These are phyloP conservation scores for Scleroderma citrinum DNA, from an alignment of 768 basidiomycete genomes.

Conservation along the genomic window DNA sequence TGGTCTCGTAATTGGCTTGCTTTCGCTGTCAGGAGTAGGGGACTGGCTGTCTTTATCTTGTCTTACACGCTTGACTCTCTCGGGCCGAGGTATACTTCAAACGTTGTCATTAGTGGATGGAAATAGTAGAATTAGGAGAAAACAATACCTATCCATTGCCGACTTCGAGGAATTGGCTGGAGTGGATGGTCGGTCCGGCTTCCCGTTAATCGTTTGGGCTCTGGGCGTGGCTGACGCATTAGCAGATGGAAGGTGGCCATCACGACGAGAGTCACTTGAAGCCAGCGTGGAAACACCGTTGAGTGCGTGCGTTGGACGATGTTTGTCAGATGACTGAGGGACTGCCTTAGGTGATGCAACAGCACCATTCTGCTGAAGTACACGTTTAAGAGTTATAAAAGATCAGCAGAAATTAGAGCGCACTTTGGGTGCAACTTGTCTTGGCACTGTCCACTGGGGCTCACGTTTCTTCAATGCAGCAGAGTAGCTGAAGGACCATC, in stretches of 20 bases:
- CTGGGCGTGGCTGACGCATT: conserved; percentile 45
- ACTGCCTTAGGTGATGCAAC: conserved; percentile 23
- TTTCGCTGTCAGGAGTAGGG: conserved; percentile 29
- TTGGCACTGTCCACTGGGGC: conserved; percentile 41
- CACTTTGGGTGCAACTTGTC: conserved; percentile 30
- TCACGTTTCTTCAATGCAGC: conserved; percentile 74
- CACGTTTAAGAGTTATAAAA: not conserved
- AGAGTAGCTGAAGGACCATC: conserved; percentile 46
- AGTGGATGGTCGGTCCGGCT: conserved; percentile 28
- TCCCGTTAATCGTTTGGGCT: conserved; percentile 39
- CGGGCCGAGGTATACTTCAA: conserved; percentile 67
- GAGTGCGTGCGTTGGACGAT: conserved; percentile 28
- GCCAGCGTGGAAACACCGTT: conserved; percentile 33
- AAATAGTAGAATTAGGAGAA: not conserved
- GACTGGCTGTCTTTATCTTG: conserved; percentile 33
- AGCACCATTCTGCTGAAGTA: conserved; percentile 22
- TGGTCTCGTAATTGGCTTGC: conserved; percentile 13
- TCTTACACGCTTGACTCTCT: conserved; percentile 62
- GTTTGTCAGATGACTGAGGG: conserved; percentile 31
- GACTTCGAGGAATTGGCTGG: conserved; percentile 42
- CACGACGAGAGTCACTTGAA: conserved; percentile 34
- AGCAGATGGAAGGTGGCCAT: conserved; percentile 17
- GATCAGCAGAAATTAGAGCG: not conserved
- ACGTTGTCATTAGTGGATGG: conserved; percentile 6
- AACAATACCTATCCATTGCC: conserved; percentile 58